Percentiles rank a stretch among this genome's conserved stretches.
These are phyloP conservation scores for Lasiodiplodia sp. DNA, from an alignment of 2,329 filamentous ascomycete genomes.

Conservation along the genomic window DNA sequence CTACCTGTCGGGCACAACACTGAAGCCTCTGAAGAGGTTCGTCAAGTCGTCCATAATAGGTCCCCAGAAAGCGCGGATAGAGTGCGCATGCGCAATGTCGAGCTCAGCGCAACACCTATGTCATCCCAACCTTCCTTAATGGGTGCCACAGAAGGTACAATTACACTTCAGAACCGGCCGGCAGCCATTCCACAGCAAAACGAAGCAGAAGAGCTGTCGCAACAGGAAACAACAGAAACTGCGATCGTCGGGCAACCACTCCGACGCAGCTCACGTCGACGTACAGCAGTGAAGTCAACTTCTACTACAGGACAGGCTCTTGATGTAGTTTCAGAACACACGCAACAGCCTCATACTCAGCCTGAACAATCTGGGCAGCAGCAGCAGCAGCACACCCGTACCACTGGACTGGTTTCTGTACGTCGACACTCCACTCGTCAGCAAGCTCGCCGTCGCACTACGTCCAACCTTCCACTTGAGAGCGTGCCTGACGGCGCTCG, in stretches of 20 bases:
- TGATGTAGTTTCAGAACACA: not conserved
- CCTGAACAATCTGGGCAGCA: not conserved
- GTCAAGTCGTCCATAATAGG: not conserved
- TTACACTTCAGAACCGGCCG: not conserved
- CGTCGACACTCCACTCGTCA: constrained; percentile 33
- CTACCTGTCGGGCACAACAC: not conserved
- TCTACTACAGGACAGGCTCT: not conserved
- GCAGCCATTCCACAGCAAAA: not conserved
- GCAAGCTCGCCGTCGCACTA: constrained; percentile 36
- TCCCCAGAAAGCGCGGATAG: no score
- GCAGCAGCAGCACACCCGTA: not conserved
- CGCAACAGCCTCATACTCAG: not conserved
- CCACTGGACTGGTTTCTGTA: not conserved
- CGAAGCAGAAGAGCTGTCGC: not conserved
- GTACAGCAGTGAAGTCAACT: not conserved
- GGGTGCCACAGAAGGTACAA: not conserved
- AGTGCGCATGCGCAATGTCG: not conserved
- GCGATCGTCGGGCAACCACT: not conserved
- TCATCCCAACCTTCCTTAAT: not conserved
- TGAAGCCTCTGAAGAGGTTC: not conserved
- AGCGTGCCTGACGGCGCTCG: constrained; percentile 40
- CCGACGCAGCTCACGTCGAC: not conserved
- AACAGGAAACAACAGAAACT: not conserved
- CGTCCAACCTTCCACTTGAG: constrained; percentile 50
- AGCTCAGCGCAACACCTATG: not conserved